Percentiles rank a stretch among this genome's conserved stretches.
Conservation (phyloP, 2,329 filamentous ascomycete species). For the Rhynchosporium graminicola region DNA sequence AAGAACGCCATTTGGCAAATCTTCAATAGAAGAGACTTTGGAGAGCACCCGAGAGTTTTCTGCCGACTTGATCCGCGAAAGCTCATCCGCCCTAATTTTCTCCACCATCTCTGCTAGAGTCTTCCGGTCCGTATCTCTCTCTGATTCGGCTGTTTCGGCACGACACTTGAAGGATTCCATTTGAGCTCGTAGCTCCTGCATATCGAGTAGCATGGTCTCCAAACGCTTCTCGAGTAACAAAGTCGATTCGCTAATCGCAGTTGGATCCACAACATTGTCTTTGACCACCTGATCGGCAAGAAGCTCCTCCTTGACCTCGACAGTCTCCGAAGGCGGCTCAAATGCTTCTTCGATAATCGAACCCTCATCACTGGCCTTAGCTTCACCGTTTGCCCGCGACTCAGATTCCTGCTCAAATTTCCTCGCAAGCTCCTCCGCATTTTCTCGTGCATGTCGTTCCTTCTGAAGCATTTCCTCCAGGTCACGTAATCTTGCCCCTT, state of each 20-base stretch:
- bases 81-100: slow-evolving; percentile 72
- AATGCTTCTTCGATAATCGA: slow-evolving; percentile 49
- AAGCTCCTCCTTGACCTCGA: slow-evolving; percentile 34
- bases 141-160: slow-evolving; percentile 78
- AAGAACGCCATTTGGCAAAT: slow-evolving; percentile 20
- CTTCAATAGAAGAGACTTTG: neutral
- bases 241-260: slow-evolving; percentile 76
- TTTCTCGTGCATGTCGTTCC: slow-evolving; percentile 79
- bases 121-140: slow-evolving; percentile 70
- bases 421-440: slow-evolving; percentile 79
- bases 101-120: slow-evolving; percentile 86
- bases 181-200: slow-evolving; percentile 35
- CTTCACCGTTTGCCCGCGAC: slow-evolving; percentile 44
- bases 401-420: slow-evolving; percentile 62
- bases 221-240: slow-evolving; percentile 33
- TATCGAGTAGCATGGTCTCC: slow-evolving; percentile 37
- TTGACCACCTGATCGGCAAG: slow-evolving; percentile 5
- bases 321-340: slow-evolving; percentile 44
- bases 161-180: slow-evolving; percentile 70
- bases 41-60: slow-evolving; percentile 29
- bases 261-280: slow-evolving; percentile 65
- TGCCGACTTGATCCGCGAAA: slow-evolving; percentile 35
- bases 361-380: slow-evolving; percentile 43
- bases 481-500: slow-evolving; percentile 76
- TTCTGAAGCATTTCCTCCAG: slow-evolving; percentile 76